Evolutionary conservation across 768 basidiomycete genomes (phyloP).

Genomic region (Sporobolomyces pararoseus): DNA sequence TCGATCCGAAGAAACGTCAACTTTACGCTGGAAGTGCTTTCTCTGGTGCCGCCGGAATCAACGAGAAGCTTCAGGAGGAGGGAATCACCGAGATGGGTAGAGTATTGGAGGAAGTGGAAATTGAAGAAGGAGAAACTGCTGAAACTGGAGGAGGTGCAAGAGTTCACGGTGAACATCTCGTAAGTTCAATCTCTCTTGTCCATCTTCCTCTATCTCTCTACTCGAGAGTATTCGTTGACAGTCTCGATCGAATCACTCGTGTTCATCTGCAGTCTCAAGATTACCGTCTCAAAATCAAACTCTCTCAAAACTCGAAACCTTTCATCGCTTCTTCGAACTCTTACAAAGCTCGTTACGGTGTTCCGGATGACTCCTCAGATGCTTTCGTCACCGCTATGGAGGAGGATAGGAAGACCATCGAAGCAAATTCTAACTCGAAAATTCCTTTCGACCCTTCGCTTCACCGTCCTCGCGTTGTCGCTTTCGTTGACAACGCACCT

Average conservation of each 20-base stretch:
- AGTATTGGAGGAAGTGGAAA: background rate
- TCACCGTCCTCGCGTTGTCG: background rate
- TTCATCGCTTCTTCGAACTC: constrained; percentile 1
- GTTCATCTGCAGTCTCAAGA: background rate
- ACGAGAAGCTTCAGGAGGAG: background rate
- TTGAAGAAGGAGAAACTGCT: background rate
- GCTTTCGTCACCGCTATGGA: background rate
- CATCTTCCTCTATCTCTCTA: background rate
- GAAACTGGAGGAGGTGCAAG: background rate
- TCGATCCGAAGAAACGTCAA: background rate
- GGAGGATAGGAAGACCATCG: background rate
- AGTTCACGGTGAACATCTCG: background rate
- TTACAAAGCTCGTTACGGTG: background rate
- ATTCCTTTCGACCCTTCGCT: background rate
- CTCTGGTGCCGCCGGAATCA: background rate
- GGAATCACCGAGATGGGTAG: background rate
- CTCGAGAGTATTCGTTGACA: too few species aligned
- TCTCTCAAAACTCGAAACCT: background rate
- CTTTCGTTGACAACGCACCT: background rate
- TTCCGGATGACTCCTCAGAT: background rate
- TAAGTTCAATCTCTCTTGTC: background rate
- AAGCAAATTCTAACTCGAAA: background rate
- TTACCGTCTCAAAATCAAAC: background rate
- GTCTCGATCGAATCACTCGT: too few species aligned
- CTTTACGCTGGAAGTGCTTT: background rate